Base-by-base conservation (phyloP, 129 eudicot species). In the Pseudognaphalium luteoalbum region DNA sequence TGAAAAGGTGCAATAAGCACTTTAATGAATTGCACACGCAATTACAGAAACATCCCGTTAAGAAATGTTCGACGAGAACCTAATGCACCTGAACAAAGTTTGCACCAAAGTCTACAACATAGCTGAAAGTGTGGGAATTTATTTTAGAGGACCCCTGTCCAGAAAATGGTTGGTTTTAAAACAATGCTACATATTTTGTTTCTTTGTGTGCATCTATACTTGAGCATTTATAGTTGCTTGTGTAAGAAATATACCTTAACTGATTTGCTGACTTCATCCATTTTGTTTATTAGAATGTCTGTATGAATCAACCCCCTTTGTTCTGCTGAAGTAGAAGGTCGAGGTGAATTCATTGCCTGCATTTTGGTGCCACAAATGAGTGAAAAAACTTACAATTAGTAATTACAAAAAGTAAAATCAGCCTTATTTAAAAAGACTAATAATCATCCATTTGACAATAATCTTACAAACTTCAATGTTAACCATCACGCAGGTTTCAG, bases 241-340 rank as follows among this genome's bases (percentile, higher is more conserved):
- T 6, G 19, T 28, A 35, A 52, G n/a, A 52, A 21, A 34, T 22
- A 54, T 68, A 88, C 97, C 97, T 91, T 87, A 32, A 87, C 57
- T 20, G 95, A 88, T 83, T 81, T 82, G 41, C 75, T 81, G 41
- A 91, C 86, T 80, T 91, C 89, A 14, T 88, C 97, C 37, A 91
- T 83, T 80, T 87, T 88, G 78, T 85, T 73, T 65, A 91, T 82
- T 71, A 91, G 72, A 44, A 85, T 52, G 61, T 91, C 97, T 22
- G 87, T 32, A 60, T 82, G 81, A 14, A 64, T 66, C 37, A 65
- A 54, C 30, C 82, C 84, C 81, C 88, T 86, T 74, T 81, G 78
- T 67, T 90, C 91, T 65, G 52, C 62, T 61, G 74, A 70, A 65
- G 83, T 51, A 64, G 82, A 35, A 66, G 66, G 75, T 76, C 59